Evolutionary conservation across 257 asterid species (phyloP).

Genomic region (Solanum sparsipilum): DNA sequence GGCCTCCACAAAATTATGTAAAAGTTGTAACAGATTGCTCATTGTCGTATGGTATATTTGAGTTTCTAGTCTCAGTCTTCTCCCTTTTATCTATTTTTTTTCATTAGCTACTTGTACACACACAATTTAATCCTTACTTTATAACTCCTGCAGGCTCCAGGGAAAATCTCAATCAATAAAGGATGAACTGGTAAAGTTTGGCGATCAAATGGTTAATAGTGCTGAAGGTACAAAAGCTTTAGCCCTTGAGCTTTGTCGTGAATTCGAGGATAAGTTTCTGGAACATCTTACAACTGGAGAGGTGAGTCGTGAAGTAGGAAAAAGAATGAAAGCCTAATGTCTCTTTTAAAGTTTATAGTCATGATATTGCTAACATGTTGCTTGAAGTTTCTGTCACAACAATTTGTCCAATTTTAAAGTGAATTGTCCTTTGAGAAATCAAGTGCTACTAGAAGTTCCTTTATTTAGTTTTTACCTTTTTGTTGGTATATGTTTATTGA

Average conservation of each 20-base stretch:
- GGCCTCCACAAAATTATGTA: not conserved
- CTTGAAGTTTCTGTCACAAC: not conserved
- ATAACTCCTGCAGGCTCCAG: conserved; percentile 68
- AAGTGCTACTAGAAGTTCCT: not conserved
- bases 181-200: conserved; percentile 85
- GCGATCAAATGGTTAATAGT: conserved; percentile 82
- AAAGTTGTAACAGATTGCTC: not conserved
- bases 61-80: not conserved
- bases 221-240: conserved; percentile 93
- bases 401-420: not conserved
- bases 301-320: conserved; percentile 30
- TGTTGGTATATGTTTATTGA: not conserved
- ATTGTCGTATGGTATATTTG: not conserved
- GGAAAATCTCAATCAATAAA: conserved; percentile 89
- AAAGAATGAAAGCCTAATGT: not conserved
- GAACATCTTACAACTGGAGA: conserved; percentile 91
- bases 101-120: not conserved
- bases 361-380: not conserved
- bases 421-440: not conserved
- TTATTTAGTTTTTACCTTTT: not conserved
- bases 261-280: conserved; percentile 97
- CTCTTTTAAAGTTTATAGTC: not conserved
- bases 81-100: not conserved
- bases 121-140: not conserved
- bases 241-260: conserved; percentile 98